Percentiles rank a stretch among this genome's conserved stretches.
Evolutionary conservation across 768 basidiomycete species (phyloP).

Genomic region (Mycena vulgaris): DNA sequence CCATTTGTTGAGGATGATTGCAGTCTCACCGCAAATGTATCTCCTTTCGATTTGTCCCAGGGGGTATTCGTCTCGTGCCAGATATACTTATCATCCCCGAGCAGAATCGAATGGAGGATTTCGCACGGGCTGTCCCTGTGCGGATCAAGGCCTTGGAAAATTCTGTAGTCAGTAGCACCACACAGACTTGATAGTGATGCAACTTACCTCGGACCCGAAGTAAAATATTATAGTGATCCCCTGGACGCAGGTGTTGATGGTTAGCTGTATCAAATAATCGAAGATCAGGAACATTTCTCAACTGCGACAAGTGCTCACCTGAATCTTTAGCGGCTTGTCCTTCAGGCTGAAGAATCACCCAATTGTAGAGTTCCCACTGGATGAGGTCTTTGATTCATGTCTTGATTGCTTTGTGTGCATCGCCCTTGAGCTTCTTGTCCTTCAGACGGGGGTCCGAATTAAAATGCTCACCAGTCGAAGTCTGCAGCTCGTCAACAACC

Average conservation of each 20-base stretch:
- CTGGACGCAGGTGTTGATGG: neutral
- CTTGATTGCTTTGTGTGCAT: neutral
- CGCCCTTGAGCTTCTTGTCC: conserved; percentile 11
- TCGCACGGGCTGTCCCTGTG: conserved; percentile 23
- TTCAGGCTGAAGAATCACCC: conserved; percentile 20
- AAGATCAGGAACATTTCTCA: too few relatives aligned
- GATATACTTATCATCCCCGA: conserved; percentile 48
- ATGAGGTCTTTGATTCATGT: conserved; percentile 6
- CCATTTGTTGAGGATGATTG: conserved; percentile 45
- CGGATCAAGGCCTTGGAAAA: conserved; percentile 21
- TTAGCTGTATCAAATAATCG: neutral
- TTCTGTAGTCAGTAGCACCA: too few relatives aligned
- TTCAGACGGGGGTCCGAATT: neutral
- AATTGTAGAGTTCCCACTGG: conserved; percentile 15
- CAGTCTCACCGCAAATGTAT: conserved; percentile 45
- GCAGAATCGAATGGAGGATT: conserved; percentile 42
- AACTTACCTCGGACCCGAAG: neutral
- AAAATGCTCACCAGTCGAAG: conserved; percentile 39
- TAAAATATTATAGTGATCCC: conserved; percentile 18
- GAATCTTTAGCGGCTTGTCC: neutral
- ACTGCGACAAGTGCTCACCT: neutral
- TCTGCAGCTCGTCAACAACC: conserved; percentile 28
- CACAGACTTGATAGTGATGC: too few relatives aligned
- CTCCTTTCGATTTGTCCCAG: conserved; percentile 42
- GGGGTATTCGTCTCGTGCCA: conserved; percentile 46